phyloP scores from a whole-genome alignment of 177 flowering plant species.

The Telopea speciosissima region DNA sequence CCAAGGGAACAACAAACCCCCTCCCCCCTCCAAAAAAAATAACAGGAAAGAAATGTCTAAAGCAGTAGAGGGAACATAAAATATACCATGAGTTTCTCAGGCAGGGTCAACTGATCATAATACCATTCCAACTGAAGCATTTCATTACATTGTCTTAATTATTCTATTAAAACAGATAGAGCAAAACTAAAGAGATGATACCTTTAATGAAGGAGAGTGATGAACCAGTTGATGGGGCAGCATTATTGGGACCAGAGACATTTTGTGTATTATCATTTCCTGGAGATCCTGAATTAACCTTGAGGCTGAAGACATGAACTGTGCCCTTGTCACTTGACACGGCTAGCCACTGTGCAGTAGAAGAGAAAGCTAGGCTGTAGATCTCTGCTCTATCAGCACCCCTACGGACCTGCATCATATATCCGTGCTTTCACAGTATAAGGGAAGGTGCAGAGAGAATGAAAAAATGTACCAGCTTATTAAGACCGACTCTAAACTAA shows the following conservation, averaged over 20 bases:
- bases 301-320: constrained; percentile 66
- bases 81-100: not conserved
- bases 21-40: no score
- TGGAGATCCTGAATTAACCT: constrained; percentile 35
- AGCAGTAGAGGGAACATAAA: not conserved
- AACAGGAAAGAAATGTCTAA: no score
- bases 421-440: not conserved
- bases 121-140: not conserved
- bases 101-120: not conserved
- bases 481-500: no score
- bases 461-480: no score
- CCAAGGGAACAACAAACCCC: no score
- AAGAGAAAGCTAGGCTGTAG: constrained; percentile 69
- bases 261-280: constrained; percentile 22
- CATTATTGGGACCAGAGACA: constrained; percentile 22
- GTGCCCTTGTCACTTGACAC: constrained; percentile 88
- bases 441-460: no score
- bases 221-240: constrained; percentile 31
- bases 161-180: not conserved
- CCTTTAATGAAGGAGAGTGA: constrained; percentile 64
- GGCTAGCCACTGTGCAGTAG: constrained; percentile 68
- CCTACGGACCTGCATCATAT: constrained; percentile 51
- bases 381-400: constrained; percentile 82
- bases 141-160: no score
- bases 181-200: constrained; percentile 3